These are phyloP conservation scores for Aquilaria malaccensis DNA, from an alignment of 345 rosid species.

Conservation along the genomic window DNA sequence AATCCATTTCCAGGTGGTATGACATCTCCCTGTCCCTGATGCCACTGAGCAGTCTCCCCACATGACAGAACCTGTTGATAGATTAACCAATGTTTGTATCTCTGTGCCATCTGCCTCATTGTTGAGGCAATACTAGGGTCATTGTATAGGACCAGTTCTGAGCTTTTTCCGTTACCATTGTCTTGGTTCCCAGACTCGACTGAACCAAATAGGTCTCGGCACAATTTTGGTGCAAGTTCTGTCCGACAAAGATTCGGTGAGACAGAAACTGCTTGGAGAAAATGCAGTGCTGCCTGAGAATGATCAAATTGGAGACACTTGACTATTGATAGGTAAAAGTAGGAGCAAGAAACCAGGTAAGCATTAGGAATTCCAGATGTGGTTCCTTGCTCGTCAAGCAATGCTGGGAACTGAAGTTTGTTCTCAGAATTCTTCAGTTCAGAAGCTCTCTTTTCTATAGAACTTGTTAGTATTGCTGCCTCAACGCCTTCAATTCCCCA, in stretches of 20 bases:
- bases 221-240: slow-evolving; percentile 45
- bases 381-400: slow-evolving; percentile 62
- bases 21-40: slow-evolving; percentile 16
- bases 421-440: slow-evolving; percentile 48
- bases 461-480: slow-evolving; percentile 36
- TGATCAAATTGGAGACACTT: slow-evolving; percentile 57
- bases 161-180: slow-evolving; percentile 4
- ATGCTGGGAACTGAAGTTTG: slow-evolving; percentile 86
- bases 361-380: slow-evolving; percentile 61
- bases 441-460: slow-evolving; percentile 26
- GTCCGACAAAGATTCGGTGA: slow-evolving; percentile 39
- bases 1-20: slow-evolving; percentile 13
- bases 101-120: slow-evolving; percentile 42
- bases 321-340: slow-evolving; percentile 47
- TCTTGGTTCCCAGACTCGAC: slow-evolving; percentile 5
- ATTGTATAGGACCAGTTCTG: background rate
- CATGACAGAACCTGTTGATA: slow-evolving; percentile 60
- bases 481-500: slow-evolving; percentile 70
- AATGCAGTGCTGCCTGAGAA: slow-evolving; percentile 63
- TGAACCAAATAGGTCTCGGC: slow-evolving; percentile 35
- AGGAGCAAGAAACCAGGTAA: slow-evolving; percentile 34
- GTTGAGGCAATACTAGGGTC: slow-evolving; percentile 17
- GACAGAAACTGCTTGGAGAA: slow-evolving; percentile 57
- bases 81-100: slow-evolving; percentile 64
- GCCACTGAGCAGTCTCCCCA: slow-evolving; percentile 34